These are phyloP conservation scores for Lentinus brumalis DNA, from an alignment of 768 basidiomycete species.

Conservation along the genomic window DNA sequence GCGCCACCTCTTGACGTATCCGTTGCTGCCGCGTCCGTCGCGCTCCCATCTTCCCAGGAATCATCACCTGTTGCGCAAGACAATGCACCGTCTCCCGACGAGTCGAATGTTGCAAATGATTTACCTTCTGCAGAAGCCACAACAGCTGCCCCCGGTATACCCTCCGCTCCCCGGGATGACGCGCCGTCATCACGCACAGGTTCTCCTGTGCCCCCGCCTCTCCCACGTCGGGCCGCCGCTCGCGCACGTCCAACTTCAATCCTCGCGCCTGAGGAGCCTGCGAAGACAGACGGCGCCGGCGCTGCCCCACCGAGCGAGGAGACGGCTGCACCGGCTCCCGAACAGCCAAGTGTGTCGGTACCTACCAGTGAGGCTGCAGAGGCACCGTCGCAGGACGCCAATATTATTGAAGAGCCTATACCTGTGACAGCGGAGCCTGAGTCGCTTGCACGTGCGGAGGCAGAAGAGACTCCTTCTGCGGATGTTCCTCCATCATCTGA, in stretches of 20 bases:
- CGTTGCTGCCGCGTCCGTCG: conserved; percentile 17
- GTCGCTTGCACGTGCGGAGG: neutral
- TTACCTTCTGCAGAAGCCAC: neutral
- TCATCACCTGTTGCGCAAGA: conserved; percentile 17
- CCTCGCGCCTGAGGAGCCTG: conserved; percentile 10
- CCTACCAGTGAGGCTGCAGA: neutral
- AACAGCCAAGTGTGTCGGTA: neutral
- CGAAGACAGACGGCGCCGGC: neutral
- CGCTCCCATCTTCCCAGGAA: conserved; percentile 21
- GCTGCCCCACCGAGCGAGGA: neutral
- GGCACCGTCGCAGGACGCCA: neutral
- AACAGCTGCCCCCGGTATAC: neutral
- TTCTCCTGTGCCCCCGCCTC: conserved; percentile 51
- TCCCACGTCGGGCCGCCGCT: conserved; percentile 67
- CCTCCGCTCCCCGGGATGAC: neutral
- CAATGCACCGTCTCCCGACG: neutral
- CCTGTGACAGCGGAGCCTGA: conserved; percentile 13
- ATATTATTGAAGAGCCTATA: neutral
- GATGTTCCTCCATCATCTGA: neutral
- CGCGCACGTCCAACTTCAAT: conserved; percentile 41
- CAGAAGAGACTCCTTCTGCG: neutral
- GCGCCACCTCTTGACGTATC: conserved; percentile 10
- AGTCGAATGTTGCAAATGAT: neutral
- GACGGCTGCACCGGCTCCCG: too few species aligned
- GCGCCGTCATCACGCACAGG: conserved; percentile 16